phyloP scores from a whole-genome alignment of 768 basidiomycete genomes.

The Termitomyces bulborhizus region DNA sequence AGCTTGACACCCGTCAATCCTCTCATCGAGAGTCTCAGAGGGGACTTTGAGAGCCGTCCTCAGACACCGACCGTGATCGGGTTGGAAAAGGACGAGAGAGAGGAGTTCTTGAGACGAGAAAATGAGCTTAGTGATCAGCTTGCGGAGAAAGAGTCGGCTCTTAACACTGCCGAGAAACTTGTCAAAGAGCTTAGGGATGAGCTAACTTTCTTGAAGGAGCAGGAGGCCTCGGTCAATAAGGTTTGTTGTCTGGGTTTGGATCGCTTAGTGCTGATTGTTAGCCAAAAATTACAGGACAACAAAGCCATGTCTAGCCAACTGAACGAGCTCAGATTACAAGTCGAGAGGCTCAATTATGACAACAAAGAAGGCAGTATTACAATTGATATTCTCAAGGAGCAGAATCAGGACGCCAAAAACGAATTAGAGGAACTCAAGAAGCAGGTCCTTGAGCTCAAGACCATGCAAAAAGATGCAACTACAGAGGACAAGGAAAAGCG shows the following conservation, averaged over 20 bases:
- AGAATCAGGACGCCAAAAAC: constrained; percentile 77
- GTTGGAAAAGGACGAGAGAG: constrained; percentile 93
- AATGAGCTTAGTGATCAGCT: constrained; percentile 93
- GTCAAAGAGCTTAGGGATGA: constrained; percentile 88
- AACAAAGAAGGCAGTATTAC: constrained; percentile 93
- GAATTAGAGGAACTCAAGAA: constrained; percentile 90
- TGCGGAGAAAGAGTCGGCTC: constrained; percentile 83
- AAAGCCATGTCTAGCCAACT: constrained; percentile 90
- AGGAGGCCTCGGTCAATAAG: constrained; percentile 73
- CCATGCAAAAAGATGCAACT: constrained; percentile 75
- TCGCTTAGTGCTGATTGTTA: background rate
- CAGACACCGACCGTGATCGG: constrained; percentile 87
- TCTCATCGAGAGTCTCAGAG: constrained; percentile 60
- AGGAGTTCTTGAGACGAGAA: constrained; percentile 94
- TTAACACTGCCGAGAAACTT: constrained; percentile 77
- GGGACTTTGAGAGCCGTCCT: constrained; percentile 77
- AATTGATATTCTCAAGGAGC: constrained; percentile 92
- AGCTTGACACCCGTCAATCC: constrained; percentile 74
- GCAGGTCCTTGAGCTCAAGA: constrained; percentile 71
- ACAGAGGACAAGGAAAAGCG: constrained; percentile 98
- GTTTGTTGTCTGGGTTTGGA: constrained; percentile 28
- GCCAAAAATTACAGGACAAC: constrained; percentile 60
- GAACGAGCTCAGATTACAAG: constrained; percentile 86
- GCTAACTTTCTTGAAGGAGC: constrained; percentile 84
- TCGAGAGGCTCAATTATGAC: constrained; percentile 91